Base-by-base conservation (phyloP, 148 eudicot genomes). In the Tetragonia tetragonoides region DNA sequence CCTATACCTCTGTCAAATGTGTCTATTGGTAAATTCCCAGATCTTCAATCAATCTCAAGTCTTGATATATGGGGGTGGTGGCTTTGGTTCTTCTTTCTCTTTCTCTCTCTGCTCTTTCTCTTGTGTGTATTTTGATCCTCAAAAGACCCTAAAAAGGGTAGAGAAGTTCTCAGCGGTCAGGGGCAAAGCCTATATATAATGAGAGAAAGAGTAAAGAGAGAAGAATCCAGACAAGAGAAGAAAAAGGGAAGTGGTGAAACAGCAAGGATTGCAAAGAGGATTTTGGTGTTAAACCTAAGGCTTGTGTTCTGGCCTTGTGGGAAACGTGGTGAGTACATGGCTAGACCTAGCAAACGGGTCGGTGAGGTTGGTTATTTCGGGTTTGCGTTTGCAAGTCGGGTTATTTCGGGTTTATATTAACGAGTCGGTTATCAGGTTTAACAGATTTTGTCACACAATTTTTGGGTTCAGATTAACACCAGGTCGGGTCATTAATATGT, bases 111-210 rank as follows among this genome's bases (percentile, higher is more conserved):
- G 0, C 53, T 59, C 74, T 66, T 23, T 65, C 53, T 57, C 74
- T 56, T 24, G 37, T 7, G 34, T 40, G 18, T 34, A 8, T n/a
- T 44, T 44, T 37, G 75, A 53, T 71, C 60, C 81, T 78, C 61
- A 57, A 24, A 75, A 75, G 76, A 72, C 68, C 80, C 81, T 77
- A 80, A 67, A 75, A 67, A 41, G 83, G 70, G 71, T 80, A 80
- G 75, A 72, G 67, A 75, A 60, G 37, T 66, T 66, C 39, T 66
- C 17, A 28, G 4, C 69, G 69, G 69, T 66, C 41, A 66, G 69
- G 69, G 68, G 46, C 17, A 18, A 10, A 64, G 66, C 75, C 56
- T 72, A 72, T 81, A 72, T 82, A 82, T 82, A 83, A 57, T 42
- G 23, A 70, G 68, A 4, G 54, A 51, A 49, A 64, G 61, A 65